Base-by-base conservation (phyloP, 768 basidiomycete genomes). In the Scleroderma citrinum region DNA sequence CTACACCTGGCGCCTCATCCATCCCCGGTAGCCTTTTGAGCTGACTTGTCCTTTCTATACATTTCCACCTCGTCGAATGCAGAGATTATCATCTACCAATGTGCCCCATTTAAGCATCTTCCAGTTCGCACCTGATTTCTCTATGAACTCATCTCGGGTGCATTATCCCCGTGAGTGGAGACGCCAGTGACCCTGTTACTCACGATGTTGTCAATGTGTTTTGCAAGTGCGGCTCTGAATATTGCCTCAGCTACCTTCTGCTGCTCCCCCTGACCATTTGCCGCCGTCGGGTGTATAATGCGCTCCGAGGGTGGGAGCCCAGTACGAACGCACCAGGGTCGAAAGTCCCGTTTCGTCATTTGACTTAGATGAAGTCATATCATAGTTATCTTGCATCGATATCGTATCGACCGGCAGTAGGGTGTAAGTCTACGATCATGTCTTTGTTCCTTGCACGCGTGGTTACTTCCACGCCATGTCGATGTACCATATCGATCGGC, bases 121-220 rank as follows among this genome's bases (percentile, higher is more conserved):
- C 76, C 76, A 78, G 21, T 68, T 63, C 19, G 77, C 80, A 2
- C 82, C 82, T 2, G 81, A 66, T 23, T 62, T 57, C 13, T 76
- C 74, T 84, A 84, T 83, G 26, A 83, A 60, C 55, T 74, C 71
- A 85, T 67, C 69, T 85, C 83, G 36, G 77, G 62, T 23, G 77
- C 72, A 56, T 85, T 85, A 53, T 72, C 66, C 1, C 81, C 82
- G 57, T 83, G 83, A 16, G 74, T 56, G 60, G 84, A 85, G 2
- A 75, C 74, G 8, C 82, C 83, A 2, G 82, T 85, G 61, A 85
- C 81, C 1, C 82, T 81, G 7, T 82, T 82, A 57, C 77, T 78
- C 7, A 80, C 80, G 45, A 85, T 71, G 46, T 72, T 70, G 10
- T 75, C 71, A 53, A 75, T 65, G 0, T 70, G 72, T 3, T 62